These are phyloP conservation scores for Phytopythium oedochilum DNA, from an alignment of 352 stramenopile genomes.

Conservation along the genomic window DNA sequence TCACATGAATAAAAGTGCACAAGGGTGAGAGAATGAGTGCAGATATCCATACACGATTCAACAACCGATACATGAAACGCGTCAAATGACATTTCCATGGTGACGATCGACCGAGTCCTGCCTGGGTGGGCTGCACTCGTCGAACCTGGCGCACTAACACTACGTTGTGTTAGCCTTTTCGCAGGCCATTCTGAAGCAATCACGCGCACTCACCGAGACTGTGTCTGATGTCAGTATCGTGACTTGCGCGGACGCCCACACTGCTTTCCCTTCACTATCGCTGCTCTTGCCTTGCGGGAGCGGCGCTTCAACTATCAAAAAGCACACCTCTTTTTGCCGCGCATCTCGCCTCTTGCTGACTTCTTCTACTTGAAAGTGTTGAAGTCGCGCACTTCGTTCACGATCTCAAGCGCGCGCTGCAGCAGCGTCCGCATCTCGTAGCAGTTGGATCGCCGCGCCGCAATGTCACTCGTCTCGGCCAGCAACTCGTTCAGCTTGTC, in stretches of 20 bases:
- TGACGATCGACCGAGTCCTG: not conserved
- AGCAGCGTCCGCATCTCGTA: constrained; percentile 96
- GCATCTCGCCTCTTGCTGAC: not conserved
- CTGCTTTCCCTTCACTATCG: not conserved
- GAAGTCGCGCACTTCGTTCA: constrained; percentile 98
- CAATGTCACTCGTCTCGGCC: constrained; percentile 94
- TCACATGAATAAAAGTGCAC: too few relatives aligned
- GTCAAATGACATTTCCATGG: not conserved
- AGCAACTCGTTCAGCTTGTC: constrained; percentile 95
- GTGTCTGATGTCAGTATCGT: not conserved
- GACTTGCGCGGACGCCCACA: too few relatives aligned
- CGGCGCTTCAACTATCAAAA: constrained; percentile 4
- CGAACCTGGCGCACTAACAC: too few relatives aligned
- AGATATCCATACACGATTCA: not conserved
- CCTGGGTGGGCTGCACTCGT: too few relatives aligned
- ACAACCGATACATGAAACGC: not conserved
- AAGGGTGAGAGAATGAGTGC: not conserved
- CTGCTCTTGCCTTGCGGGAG: constrained; percentile 2
- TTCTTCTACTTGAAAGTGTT: constrained; percentile 92
- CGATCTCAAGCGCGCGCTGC: constrained; percentile 95
- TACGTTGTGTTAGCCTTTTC: not conserved
- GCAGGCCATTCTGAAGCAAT: not conserved
- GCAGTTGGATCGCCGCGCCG: constrained; percentile 91
- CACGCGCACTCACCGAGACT: not conserved
- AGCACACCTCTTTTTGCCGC: not conserved